A percentile compares a stretch with the other conserved stretches of the same genome.
Conservation (phyloP, 768 basidiomycete species). For the Hericium coralloides region DNA sequence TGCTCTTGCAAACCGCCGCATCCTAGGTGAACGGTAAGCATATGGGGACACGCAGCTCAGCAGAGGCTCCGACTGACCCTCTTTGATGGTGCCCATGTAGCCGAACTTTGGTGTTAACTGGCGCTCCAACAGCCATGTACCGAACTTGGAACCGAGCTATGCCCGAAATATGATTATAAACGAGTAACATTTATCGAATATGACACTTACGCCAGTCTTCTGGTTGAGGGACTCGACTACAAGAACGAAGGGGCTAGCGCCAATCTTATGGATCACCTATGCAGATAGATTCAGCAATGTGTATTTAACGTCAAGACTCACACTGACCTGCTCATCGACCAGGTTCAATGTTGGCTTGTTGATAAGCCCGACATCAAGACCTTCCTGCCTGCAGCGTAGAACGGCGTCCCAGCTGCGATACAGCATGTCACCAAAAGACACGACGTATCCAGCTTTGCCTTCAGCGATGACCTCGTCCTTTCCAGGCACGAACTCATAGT, state of each 20-base stretch:
- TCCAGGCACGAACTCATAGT: constrained; percentile 75
- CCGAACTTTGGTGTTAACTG: constrained; percentile 70
- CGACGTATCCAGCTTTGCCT: constrained; percentile 74
- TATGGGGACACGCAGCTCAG: background rate
- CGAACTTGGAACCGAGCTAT: constrained; percentile 71
- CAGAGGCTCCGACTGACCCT: constrained; percentile 25
- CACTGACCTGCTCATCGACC: constrained; percentile 65
- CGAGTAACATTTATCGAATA: background rate
- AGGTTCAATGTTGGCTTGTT: constrained; percentile 82
- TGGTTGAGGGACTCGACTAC: constrained; percentile 83
- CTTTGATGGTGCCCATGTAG: constrained; percentile 74
- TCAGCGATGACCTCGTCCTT: constrained; percentile 78
- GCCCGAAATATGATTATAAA: background rate
- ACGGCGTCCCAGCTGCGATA: constrained; percentile 83
- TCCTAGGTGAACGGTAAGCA: constrained; percentile 26
- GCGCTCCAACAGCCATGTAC: constrained; percentile 82
- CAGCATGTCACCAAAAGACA: constrained; percentile 82
- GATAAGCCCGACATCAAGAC: constrained; percentile 74
- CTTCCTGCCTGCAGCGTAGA: constrained; percentile 57
- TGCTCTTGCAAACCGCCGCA: constrained; percentile 76
- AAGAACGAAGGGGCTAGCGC: constrained; percentile 67
- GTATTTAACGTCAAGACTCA: background rate
- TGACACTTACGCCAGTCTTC: constrained; percentile 60
- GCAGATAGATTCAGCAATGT: background rate
- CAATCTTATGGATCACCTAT: constrained; percentile 60